Conservation (phyloP, 352 stramenopile species). For the Stramenopiles sp. region DNA sequence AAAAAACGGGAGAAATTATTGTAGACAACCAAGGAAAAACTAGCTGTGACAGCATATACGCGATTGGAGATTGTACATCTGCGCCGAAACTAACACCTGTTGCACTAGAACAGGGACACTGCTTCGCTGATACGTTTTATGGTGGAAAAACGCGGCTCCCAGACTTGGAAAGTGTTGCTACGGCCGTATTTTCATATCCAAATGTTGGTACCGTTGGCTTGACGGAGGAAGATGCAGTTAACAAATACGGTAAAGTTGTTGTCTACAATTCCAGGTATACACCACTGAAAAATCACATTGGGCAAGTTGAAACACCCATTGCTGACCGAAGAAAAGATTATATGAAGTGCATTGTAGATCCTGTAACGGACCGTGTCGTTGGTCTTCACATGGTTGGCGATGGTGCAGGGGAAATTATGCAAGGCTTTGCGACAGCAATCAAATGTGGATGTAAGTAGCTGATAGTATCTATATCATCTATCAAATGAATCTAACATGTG, state of each 20-base stretch:
- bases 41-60: conserved; percentile 55
- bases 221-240: conserved; percentile 68
- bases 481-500: no score
- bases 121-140: no score
- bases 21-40: conserved; percentile 75
- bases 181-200: conserved; percentile 87
- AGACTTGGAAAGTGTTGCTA: conserved; percentile 80
- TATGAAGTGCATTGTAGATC: conserved; percentile 75
- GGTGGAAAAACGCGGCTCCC: conserved; percentile 36
- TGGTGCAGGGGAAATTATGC: conserved; percentile 85
- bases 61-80: conserved; percentile 69
- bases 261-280: conserved; percentile 82
- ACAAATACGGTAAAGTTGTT: conserved; percentile 70
- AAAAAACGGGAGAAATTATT: conserved; percentile 45
- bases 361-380: conserved; percentile 65
- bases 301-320: no score
- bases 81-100: conserved; percentile 30
- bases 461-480: no score
- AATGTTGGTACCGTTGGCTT: conserved; percentile 80
- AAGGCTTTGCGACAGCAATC: conserved; percentile 88
- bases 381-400: conserved; percentile 82
- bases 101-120: no score
- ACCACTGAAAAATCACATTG: no score
- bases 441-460: no score
- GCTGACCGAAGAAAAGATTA: conserved; percentile 70